A percentile compares a stretch with the other conserved stretches of the same genome.
These are phyloP conservation scores for Tylopilus rubrobrunneus DNA, from an alignment of 768 basidiomycete genomes.

Conservation along the genomic window DNA sequence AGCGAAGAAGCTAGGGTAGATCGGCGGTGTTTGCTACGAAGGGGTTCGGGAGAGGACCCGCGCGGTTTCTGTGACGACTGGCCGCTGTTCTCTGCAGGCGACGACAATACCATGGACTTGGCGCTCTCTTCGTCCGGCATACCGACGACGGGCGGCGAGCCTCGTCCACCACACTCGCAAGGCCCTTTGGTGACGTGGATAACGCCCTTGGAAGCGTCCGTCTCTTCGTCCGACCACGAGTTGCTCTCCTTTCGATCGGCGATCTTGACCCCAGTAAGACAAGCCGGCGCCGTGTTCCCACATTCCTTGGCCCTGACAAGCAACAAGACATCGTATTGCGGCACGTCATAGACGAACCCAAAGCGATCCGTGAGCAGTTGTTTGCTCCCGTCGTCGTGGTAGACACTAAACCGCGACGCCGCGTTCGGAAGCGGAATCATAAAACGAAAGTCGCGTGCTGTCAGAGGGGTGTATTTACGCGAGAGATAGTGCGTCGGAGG, in stretches of 20 bases:
- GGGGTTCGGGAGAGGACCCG: slow-evolving; percentile 46
- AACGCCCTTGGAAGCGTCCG: slow-evolving; percentile 31
- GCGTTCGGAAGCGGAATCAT: slow-evolving; percentile 56
- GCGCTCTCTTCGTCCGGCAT: slow-evolving; percentile 11
- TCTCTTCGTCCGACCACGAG: slow-evolving; percentile 69
- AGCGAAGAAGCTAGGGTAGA: slow-evolving; percentile 36
- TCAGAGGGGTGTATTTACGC: slow-evolving; percentile 67
- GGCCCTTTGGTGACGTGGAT: slow-evolving; percentile 38
- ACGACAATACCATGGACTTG: slow-evolving; percentile 10
- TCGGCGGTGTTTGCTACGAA: slow-evolving; percentile 42
- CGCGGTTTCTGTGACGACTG: slow-evolving; percentile 31
- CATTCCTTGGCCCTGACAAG: slow-evolving; percentile 71
- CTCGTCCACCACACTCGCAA: slow-evolving; percentile 40
- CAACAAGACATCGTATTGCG: slow-evolving; percentile 74
- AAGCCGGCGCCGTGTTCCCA: slow-evolving; percentile 74
- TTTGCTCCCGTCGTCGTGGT: slow-evolving; percentile 48
- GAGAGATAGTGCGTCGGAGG: slow-evolving; percentile 85
- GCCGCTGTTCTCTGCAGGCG: slow-evolving; percentile 17
- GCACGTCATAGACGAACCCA: slow-evolving; percentile 87
- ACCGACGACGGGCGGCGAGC: neutral
- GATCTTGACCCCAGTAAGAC: slow-evolving; percentile 83
- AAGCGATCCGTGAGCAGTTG: slow-evolving; percentile 78
- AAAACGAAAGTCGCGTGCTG: slow-evolving; percentile 71
- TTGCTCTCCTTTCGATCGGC: slow-evolving; percentile 79
- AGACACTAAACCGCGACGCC: slow-evolving; percentile 50